A percentile compares a stretch with the other conserved stretches of the same genome.
phyloP scores from a whole-genome alignment of 176 grass and related monocot species.

The Thinopyrum elongatum region DNA sequence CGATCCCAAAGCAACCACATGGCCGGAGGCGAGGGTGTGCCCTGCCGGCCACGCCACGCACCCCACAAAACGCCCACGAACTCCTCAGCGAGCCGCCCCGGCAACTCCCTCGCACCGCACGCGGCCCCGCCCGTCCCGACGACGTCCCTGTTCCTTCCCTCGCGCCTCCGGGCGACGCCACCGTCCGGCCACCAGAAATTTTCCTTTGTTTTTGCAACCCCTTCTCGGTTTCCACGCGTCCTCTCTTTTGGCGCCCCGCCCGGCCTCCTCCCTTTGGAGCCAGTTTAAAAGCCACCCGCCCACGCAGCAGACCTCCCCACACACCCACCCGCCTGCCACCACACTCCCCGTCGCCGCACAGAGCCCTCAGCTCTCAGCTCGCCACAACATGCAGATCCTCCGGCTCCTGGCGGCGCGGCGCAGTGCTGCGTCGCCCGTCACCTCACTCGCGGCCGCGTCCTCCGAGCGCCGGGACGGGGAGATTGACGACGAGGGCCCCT shows the following conservation, averaged over 20 bases:
- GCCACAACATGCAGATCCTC: constrained; percentile 25
- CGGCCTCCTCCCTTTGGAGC: background rate
- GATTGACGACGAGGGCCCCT: constrained; percentile 52
- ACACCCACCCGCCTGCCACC: background rate
- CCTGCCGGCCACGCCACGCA: background rate
- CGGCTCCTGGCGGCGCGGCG: constrained; percentile 26
- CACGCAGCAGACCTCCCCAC: background rate
- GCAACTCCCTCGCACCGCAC: background rate
- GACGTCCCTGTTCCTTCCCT: background rate
- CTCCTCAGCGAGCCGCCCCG: background rate
- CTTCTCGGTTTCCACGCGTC: background rate
- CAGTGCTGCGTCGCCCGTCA: background rate
- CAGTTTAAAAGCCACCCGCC: constrained; percentile 2
- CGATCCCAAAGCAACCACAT: background rate
- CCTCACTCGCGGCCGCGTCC: background rate
- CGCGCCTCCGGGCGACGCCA: background rate
- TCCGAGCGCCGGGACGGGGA: background rate
- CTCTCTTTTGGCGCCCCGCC: constrained; percentile 16
- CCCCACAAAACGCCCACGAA: background rate
- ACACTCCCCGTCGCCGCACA: background rate
- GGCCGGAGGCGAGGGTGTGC: no score
- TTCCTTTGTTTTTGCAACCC: background rate
- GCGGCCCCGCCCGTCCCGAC: background rate
- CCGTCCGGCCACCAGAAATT: background rate
- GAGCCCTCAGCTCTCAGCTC: background rate